Evolutionary conservation across 176 grass and related monocot genomes (phyloP).

Genomic region (Paspalum notatum): DNA sequence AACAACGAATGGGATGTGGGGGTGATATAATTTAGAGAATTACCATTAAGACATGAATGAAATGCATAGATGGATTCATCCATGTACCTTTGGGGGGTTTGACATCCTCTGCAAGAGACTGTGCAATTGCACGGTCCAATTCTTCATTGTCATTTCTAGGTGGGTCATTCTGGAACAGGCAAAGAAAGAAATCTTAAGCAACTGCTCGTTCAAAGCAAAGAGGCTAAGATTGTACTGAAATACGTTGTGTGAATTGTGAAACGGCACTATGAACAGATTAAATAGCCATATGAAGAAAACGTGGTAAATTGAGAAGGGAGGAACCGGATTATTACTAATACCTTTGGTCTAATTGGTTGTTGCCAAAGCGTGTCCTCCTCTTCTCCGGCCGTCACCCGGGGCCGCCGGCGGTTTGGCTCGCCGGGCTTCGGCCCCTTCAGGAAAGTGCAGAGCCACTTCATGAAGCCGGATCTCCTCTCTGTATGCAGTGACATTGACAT

Average conservation of each 20-base stretch:
- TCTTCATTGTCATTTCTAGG: conserved; percentile 81
- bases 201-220: conserved; percentile 8
- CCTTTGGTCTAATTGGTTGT: conserved; percentile 66
- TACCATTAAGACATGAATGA: not conserved
- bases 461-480: conserved; percentile 82
- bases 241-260: conserved; percentile 25
- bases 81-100: conserved; percentile 69
- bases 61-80: not conserved
- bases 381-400: conserved; percentile 43
- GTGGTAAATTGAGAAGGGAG: conserved; percentile 6
- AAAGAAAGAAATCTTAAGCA: conserved; percentile 31
- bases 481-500: conserved; percentile 36
- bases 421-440: conserved; percentile 67
- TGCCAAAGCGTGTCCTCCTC: conserved; percentile 71
- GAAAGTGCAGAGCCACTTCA: conserved; percentile 93
- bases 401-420: conserved; percentile 55
- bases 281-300: not conserved
- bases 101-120: conserved; percentile 78
- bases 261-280: conserved; percentile 6
- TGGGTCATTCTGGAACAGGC: conserved; percentile 63
- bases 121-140: conserved; percentile 75
- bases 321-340: conserved; percentile 26
- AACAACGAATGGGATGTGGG: not conserved
- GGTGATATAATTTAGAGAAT: not conserved
- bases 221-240: not conserved